A percentile compares a stretch with the other conserved stretches of the same genome.
Evolutionary conservation across 2,329 filamentous ascomycete species (phyloP).

Genomic region (Aspergillus fumigatiaffinis): DNA sequence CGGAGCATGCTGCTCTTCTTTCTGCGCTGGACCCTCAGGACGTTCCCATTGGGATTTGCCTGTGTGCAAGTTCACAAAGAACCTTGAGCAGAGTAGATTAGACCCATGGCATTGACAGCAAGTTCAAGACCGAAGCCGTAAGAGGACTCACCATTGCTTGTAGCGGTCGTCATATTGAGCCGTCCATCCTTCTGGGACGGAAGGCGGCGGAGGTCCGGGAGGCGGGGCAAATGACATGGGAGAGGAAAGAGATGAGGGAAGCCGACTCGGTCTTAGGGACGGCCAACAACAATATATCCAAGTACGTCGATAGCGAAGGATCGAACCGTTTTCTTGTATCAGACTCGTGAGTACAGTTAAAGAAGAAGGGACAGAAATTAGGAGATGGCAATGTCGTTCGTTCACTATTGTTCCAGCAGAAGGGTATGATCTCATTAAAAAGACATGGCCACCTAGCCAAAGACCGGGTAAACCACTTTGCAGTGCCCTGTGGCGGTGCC

Average conservation of each 20-base stretch:
- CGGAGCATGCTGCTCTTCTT: constrained; percentile 34
- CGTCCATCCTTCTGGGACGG: constrained; percentile 75
- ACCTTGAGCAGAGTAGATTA: constrained; percentile 51
- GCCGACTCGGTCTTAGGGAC: neutral
- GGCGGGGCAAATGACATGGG: constrained; percentile 41
- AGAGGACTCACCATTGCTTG: constrained; percentile 65
- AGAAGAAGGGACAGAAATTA: neutral
- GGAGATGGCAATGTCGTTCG: neutral
- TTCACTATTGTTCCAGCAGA: neutral
- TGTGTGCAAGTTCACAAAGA: constrained; percentile 85
- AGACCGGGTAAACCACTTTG: neutral
- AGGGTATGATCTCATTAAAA: neutral
- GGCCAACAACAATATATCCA: neutral
- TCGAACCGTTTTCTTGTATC: neutral
- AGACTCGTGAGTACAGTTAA: neutral
- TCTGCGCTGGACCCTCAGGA: constrained; percentile 64
- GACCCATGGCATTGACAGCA: constrained; percentile 1
- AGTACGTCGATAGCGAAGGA: neutral
- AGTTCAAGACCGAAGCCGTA: neutral
- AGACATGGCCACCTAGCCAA: constrained; percentile 2
- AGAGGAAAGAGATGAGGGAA: neutral
- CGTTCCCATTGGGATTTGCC: constrained; percentile 89
- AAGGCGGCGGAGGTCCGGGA: constrained; percentile 53
- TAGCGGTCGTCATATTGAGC: constrained; percentile 84
- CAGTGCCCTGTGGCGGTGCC: constrained; percentile 17